phyloP scores from a whole-genome alignment of 2,329 filamentous ascomycete genomes.

The Fusarium sp. region DNA sequence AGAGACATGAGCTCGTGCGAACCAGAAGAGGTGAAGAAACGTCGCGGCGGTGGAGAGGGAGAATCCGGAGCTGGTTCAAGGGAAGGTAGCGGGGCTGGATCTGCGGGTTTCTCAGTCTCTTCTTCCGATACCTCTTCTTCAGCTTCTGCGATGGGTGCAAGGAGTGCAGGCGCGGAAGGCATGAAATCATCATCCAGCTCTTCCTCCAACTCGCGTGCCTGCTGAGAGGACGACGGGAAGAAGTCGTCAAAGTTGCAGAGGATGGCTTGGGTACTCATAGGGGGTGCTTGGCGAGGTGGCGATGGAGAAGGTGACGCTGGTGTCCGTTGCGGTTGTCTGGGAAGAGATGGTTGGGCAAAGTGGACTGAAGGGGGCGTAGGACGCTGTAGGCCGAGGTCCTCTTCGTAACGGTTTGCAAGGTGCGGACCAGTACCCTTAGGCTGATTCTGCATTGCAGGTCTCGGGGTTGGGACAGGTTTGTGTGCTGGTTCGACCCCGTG shows the following conservation, averaged over 20 bases:
- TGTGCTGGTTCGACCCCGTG: background rate
- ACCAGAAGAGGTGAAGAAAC: constrained; percentile 58
- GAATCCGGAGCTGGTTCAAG: constrained; percentile 21
- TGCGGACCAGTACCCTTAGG: background rate
- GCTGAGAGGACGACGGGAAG: constrained; percentile 71
- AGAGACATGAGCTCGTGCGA: constrained; percentile 54
- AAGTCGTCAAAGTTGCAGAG: constrained; percentile 68
- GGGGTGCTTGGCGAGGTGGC: constrained; percentile 47
- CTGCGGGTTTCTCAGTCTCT: constrained; percentile 27
- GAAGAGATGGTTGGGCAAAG: constrained; percentile 9
- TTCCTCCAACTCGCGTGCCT: constrained; percentile 67
- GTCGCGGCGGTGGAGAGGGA: constrained; percentile 35
- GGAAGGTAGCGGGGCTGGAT: constrained; percentile 36
- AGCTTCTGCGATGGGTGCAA: constrained; percentile 30
- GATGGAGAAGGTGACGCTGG: constrained; percentile 32
- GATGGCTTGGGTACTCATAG: constrained; percentile 68
- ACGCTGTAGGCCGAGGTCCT: constrained; percentile 41
- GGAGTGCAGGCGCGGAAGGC: constrained; percentile 7
- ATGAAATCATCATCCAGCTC: constrained; percentile 34
- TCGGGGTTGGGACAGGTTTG: background rate
- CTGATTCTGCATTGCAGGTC: background rate
- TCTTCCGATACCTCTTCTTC: constrained; percentile 26
- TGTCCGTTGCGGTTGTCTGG: constrained; percentile 4
- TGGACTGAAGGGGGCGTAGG: constrained; percentile 14
- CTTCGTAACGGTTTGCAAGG: constrained; percentile 25